Evolutionary conservation across 2,329 filamentous ascomycete genomes (phyloP).

Genomic region (Exophiala calicioides): DNA sequence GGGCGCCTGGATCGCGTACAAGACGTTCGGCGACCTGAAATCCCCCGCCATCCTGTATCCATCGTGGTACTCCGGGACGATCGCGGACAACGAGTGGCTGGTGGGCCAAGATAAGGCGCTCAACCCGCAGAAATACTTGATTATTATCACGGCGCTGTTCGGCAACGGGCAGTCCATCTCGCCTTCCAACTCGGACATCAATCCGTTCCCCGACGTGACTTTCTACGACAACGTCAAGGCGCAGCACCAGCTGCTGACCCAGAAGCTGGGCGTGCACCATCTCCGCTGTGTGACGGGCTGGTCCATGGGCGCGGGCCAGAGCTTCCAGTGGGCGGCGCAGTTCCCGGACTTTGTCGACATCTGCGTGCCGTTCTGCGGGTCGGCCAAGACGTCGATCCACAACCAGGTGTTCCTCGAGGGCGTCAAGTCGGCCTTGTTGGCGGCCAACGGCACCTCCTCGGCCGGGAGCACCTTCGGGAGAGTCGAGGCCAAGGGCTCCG

Average conservation of each 20-base stretch:
- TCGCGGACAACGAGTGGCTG: slow-evolving; percentile 74
- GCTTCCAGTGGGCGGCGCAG: slow-evolving; percentile 64
- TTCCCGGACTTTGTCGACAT: slow-evolving; percentile 67
- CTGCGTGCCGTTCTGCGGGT: slow-evolving; percentile 65
- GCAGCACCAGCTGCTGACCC: slow-evolving; percentile 66
- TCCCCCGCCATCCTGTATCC: slow-evolving; percentile 73
- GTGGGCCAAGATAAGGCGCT: slow-evolving; percentile 66
- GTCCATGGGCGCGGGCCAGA: slow-evolving; percentile 70
- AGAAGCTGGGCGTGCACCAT: slow-evolving; percentile 62
- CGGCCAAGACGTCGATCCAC: slow-evolving; percentile 64
- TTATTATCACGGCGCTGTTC: slow-evolving; percentile 68
- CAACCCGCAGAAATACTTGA: slow-evolving; percentile 65
- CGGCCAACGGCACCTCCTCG: slow-evolving; percentile 57
- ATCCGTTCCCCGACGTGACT: slow-evolving; percentile 63
- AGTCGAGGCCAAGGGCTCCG: slow-evolving; percentile 39
- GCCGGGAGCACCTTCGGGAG: slow-evolving; percentile 54
- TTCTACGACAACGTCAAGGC: slow-evolving; percentile 71
- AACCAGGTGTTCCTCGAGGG: slow-evolving; percentile 70
- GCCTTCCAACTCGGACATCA: slow-evolving; percentile 60
- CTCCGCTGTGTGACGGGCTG: slow-evolving; percentile 66
- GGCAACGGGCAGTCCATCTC: slow-evolving; percentile 69
- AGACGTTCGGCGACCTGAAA: slow-evolving; percentile 66
- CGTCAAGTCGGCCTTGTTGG: slow-evolving; percentile 61
- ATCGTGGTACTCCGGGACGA: slow-evolving; percentile 71
- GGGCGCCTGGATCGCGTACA: slow-evolving; percentile 72